Evolutionary conservation across 2,329 filamentous ascomycete genomes (phyloP), one percentile per base, ranked within the genome.

Genomic region (Epicoccum nigrum): DNA sequence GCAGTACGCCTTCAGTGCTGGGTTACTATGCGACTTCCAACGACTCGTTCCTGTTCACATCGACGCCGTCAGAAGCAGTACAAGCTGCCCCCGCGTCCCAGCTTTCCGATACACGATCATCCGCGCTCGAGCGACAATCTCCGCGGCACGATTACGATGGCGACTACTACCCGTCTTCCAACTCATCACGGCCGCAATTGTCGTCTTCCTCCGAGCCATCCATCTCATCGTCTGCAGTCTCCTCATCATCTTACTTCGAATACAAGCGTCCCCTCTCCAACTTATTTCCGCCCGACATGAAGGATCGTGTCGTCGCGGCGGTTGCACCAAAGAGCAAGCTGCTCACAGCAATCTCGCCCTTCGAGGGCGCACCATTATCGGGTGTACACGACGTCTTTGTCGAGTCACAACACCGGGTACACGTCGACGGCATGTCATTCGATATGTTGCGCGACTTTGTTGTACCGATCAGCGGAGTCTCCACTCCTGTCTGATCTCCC

Each of bases 371-470:
- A 8, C 55, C 67, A 0, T 41, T 72, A 3, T 47, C 65, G 6
- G 65, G 63, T 25, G 66, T 71, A 1, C 65, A 72, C 42, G 60
- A 72, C 39, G 59, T 71, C 1, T 59, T 64, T 27, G 55, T 71
- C 15, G 67, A 73, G 34, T 65, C 66, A 16, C 66, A 70, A 21
- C 67, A 70, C 3, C 54, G 67, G 11, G 63, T 73, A 12, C 56
- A 61, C 9, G 64, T 72, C 19, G 69, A 73, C 34, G 70, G 70
- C 39, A 62, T 72, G 60, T 66, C 68, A 0, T 72, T 73, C 38
- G 70, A 73, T 43, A 67, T 73, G 60, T 39, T 70, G 4, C 51
- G 60, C 37, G 64, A 70, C 47, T 62, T 71, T 12, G 51, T 59
- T 15, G 54, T 63, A 35, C 59, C 69, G 1, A 28, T 27, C 21